A percentile compares a stretch with the other conserved stretches of the same genome.
phyloP scores from a whole-genome alignment of 1,139 yeast genomes.

The Sugiyamaella neomexicana region DNA sequence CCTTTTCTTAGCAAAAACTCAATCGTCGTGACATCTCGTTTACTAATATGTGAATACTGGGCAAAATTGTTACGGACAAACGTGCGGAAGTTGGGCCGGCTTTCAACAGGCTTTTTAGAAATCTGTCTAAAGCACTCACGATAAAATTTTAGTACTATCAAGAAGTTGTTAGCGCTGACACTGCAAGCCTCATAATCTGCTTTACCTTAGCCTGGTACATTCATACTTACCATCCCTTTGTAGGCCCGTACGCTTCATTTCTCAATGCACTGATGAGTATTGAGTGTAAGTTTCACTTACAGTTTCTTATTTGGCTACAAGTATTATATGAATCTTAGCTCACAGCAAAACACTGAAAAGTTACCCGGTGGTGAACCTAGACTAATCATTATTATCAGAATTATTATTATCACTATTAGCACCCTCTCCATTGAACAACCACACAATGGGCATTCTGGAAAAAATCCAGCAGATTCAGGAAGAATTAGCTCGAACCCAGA shows the following conservation, averaged over 20 bases:
- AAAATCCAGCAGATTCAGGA: slow-evolving; percentile 89
- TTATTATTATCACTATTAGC: not conserved
- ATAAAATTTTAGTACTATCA: slow-evolving; percentile 40
- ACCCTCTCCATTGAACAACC: too few species aligned
- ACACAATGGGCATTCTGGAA: slow-evolving; percentile 45
- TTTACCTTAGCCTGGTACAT: too few species aligned
- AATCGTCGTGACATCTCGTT: slow-evolving; percentile 81
- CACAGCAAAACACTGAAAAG: not conserved
- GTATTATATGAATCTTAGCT: not conserved
- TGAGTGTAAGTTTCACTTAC: not conserved
- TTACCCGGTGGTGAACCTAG: slow-evolving; percentile 9
- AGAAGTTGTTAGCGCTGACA: not conserved
- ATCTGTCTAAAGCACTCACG: slow-evolving; percentile 42
- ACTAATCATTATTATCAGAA: too few species aligned
- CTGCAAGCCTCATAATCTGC: not conserved
- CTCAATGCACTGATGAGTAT: not conserved
- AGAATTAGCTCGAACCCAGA: slow-evolving; percentile 92
- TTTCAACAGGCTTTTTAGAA: slow-evolving; percentile 38
- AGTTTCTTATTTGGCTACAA: too few species aligned
- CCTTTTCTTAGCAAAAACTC: slow-evolving; percentile 86
- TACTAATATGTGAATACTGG: slow-evolving; percentile 58
- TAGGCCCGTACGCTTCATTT: slow-evolving; percentile 33
- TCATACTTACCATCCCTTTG: slow-evolving; percentile 36
- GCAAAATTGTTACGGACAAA: slow-evolving; percentile 61
- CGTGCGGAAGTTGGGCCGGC: slow-evolving; percentile 33